Percentiles rank a stretch among this genome's conserved stretches.
Conservation (phyloP, 2,329 filamentous ascomycete species). For the Aspergillus candidus region DNA sequence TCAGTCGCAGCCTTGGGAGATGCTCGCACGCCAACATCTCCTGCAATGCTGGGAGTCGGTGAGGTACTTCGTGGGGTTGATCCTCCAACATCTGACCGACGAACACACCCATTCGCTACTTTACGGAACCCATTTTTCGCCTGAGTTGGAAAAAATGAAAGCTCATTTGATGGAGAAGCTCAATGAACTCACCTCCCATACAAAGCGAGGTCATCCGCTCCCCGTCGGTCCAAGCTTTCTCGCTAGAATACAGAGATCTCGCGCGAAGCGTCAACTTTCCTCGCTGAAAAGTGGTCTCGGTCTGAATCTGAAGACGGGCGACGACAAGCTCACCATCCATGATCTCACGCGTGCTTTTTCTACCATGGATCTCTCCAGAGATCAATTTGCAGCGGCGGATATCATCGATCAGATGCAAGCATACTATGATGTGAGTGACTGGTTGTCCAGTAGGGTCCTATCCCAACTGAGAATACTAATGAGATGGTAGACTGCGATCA, state of each 20-base stretch:
- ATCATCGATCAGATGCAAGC: slow-evolving; percentile 42
- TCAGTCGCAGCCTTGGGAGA: slow-evolving; percentile 30
- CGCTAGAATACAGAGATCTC: slow-evolving; percentile 2
- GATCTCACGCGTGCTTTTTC: slow-evolving; percentile 1
- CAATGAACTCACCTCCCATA: slow-evolving; percentile 16
- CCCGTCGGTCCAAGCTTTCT: slow-evolving; percentile 15
- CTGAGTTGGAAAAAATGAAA: slow-evolving; percentile 20
- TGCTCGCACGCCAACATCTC: slow-evolving; percentile 22
- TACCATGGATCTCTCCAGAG: slow-evolving; percentile 3
- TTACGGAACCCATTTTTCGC: slow-evolving; percentile 12
- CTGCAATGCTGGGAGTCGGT: slow-evolving; percentile 19
- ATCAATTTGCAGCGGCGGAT: slow-evolving; percentile 34
- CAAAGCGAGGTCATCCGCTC: slow-evolving; percentile 20
- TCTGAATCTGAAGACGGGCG: neutral
- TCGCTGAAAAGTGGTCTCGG: slow-evolving; percentile 2
- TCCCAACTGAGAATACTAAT: neutral
- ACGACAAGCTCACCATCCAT: neutral
- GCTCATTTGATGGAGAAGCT: slow-evolving; percentile 16
- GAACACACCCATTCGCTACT: slow-evolving; percentile 16
- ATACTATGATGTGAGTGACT: slow-evolving; percentile 17
- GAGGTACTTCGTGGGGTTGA: slow-evolving; percentile 14
- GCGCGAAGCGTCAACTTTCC: slow-evolving; percentile 6
- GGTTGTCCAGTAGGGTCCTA: neutral
- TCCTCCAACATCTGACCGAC: slow-evolving; percentile 23
- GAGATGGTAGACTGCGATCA: slow-evolving; percentile 24